A percentile compares a stretch with the other conserved stretches of the same genome.
Conservation (phyloP, 441 rosid species). For the Melastoma candidum region DNA sequence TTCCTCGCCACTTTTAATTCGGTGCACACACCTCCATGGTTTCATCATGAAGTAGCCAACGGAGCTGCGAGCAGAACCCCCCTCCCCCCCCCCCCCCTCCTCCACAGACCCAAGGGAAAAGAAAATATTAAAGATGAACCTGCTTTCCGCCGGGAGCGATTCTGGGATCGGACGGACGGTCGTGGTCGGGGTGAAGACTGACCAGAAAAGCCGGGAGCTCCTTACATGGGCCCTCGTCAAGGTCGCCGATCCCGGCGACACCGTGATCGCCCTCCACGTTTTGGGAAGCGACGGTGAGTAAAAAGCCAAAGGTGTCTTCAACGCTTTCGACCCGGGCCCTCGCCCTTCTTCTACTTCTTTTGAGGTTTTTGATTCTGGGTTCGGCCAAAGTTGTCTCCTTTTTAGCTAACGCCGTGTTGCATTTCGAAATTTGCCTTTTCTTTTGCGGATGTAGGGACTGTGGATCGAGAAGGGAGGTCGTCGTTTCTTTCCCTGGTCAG, state of each 20-base stretch:
- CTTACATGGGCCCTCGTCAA: slow-evolving; percentile 71
- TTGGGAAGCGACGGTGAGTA: slow-evolving; percentile 36
- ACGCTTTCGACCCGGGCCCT: background rate
- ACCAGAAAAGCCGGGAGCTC: slow-evolving; percentile 50
- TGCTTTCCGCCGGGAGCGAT: slow-evolving; percentile 14
- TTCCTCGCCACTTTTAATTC: too few species aligned
- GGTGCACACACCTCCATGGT: too few species aligned
- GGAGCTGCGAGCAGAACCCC: background rate
- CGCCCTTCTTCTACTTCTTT: too few species aligned
- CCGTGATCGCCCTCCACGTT: slow-evolving; percentile 59
- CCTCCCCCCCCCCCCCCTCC: background rate
- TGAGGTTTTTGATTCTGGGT: too few species aligned
- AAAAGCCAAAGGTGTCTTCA: too few species aligned
- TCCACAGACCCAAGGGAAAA: slow-evolving; percentile 1
- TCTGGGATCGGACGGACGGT: slow-evolving; percentile 30
- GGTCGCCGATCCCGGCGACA: slow-evolving; percentile 64
- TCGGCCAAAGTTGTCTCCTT: too few species aligned
- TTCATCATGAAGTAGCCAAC: too few species aligned
- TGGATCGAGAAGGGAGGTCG: slow-evolving; percentile 68
- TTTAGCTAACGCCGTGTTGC: too few species aligned
- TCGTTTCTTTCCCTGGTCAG: slow-evolving; percentile 56
- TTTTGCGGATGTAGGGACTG: slow-evolving; percentile 36
- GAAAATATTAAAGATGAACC: slow-evolving; percentile 16
- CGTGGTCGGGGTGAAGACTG: slow-evolving; percentile 60
- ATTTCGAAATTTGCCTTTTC: slow-evolving; percentile 15